Evolutionary conservation across 805 yeast genomes (phyloP), one percentile per base, ranked within the genome.

Genomic region (Candida vaughaniae): DNA sequence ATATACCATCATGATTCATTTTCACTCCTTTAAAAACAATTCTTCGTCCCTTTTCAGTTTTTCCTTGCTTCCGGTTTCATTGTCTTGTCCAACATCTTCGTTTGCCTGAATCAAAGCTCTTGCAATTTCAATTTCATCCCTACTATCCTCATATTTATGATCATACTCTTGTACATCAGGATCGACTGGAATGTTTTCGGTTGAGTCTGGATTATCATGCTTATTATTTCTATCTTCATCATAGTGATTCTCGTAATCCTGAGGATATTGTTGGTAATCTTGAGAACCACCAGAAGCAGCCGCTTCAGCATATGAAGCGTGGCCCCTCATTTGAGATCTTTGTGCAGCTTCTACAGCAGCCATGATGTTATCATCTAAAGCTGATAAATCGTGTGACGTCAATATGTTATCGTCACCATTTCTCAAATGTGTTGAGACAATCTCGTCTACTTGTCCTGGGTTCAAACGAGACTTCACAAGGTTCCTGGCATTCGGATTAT

Each of bases 261-360:
- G 35, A 12, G 33, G n/a, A 14, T 29, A 35, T 18, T 27, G 30
- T 7, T 27, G 30, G 11, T 8, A 16, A 6, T 37, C 35, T 12
- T 27, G 32, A n/a, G 22, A 17, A 0, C 50, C 52, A 1, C 63
- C 64, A 1, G 63, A 53, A 1, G 67, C 64, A 12, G 69, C 65
- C 11, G 59, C 64, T 3, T 66, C 56, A 5, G 68, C 65, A 25
- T 38, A 52, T 3, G 46, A 53, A 16, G 52, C 55, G 6, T 46
- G 50, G 6, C 57, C 53, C 25, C 54, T 51, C 39, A 41, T 31
- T 27, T 64, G 64, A 2, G 62, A 51, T 33, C 70, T 51, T 41
- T 74, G 78, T 1, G 77, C 82, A 29, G 77, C 77, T 41, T 78
- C 81, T 4, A 78, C 84, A 7, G 77, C 83, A 0, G 82, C 84